phyloP scores from a whole-genome alignment of 2,329 filamentous ascomycete species.

The Neonectria faginata region DNA sequence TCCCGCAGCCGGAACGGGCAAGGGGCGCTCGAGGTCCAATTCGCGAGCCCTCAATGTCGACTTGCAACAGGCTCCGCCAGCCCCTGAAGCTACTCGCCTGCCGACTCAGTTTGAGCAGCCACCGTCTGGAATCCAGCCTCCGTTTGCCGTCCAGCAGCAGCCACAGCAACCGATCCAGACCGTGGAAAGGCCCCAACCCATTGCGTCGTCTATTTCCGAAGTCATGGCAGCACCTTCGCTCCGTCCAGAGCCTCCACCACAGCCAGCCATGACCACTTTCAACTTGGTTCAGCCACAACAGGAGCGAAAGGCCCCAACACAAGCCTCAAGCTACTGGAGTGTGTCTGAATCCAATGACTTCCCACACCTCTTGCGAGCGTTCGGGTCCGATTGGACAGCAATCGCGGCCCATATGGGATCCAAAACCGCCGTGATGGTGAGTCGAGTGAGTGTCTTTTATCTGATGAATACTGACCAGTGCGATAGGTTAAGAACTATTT shows the following conservation, averaged over 20 bases:
- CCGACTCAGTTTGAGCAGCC: conserved; percentile 59
- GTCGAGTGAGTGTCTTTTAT: conserved; percentile 40
- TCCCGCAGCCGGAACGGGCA: conserved; percentile 54
- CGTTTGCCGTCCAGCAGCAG: conserved; percentile 52
- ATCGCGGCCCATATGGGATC: conserved; percentile 85
- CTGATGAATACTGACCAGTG: conserved; percentile 24
- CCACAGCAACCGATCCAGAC: conserved; percentile 42
- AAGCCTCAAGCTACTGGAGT: conserved; percentile 88
- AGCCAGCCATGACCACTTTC: conserved; percentile 62
- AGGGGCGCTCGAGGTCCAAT: conserved; percentile 66
- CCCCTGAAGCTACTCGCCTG: conserved; percentile 55
- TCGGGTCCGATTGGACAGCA: conserved; percentile 81
- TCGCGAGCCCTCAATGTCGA: conserved; percentile 63
- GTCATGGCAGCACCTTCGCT: conserved; percentile 68
- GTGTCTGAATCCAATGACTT: conserved; percentile 85
- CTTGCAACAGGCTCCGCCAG: conserved; percentile 51
- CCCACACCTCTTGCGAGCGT: conserved; percentile 75
- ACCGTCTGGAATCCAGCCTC: conserved; percentile 56
- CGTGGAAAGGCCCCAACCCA: conserved; percentile 52
- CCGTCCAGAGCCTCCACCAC: conserved; percentile 64
- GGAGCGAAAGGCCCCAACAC: conserved; percentile 65
- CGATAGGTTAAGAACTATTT: conserved; percentile 76
- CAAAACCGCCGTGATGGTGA: conserved; percentile 88
- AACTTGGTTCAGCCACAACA: conserved; percentile 59
- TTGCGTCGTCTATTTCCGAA: conserved; percentile 59